Base-by-base conservation (phyloP, 352 stramenopile genomes). In the Phytopythium litorale region DNA sequence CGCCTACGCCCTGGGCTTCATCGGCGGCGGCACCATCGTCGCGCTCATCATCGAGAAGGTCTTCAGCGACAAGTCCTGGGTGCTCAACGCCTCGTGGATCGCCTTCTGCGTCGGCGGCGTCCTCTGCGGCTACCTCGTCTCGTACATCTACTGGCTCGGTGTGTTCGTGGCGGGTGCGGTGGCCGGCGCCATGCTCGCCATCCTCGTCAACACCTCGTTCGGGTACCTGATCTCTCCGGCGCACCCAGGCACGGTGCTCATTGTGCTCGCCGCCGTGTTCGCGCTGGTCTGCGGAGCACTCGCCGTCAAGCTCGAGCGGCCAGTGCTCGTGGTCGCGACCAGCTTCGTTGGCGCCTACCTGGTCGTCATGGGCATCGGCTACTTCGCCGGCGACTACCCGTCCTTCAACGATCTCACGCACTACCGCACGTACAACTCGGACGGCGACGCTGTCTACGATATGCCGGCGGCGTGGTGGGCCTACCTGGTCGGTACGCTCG, bases 51-150 rank as follows among this genome's bases (percentile, higher is more conserved):
- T 86, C 48, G 83, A 90, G 53, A 71, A 74, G 35, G 65, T 83
- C 25, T 87, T 89, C 42, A 65, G 63, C 38, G 72, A 83, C 67
- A 62, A 85, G 58, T 70, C 64, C 28, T 89, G 73, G 53, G 55
- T 89, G 25, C 65, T 78, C 48, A 84, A 75, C 2, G 75, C 74
- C 33, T 87, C 80, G 3, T 92, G 84, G 84, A 80, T 91, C 66
- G 78, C 71, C 53, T 92, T 92, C 70, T 72, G 84, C 53, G 62
- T 79, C 9, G 75, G 77, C 49, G 83, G 83, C 3, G 60, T 92
- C 30, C 11, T 89, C 7, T 59, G 79, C 21, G 83, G 71, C 21
- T 65, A 76, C 35, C 60, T 86, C 32, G 76, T 74, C 60, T 71
- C 89, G 43, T 80, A 78, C 37, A 56, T 88, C 19, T 88, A 78